These are phyloP conservation scores for Pleurotus platypus DNA, from an alignment of 768 basidiomycete genomes.

Conservation along the genomic window DNA sequence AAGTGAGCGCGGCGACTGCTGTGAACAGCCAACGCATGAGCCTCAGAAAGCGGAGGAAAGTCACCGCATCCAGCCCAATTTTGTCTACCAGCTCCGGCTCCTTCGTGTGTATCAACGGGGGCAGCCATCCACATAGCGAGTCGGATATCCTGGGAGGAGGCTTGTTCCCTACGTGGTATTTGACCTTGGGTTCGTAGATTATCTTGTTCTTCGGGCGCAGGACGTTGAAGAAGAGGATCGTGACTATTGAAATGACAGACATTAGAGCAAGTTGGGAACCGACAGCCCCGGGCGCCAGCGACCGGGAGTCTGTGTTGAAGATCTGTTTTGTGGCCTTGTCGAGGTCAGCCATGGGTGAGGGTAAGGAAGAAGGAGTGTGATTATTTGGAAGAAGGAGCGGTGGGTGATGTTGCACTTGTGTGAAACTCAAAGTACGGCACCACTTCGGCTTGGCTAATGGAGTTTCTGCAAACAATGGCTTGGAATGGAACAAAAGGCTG, in stretches of 20 bases:
- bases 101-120: slow-evolving; percentile 76
- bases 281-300: slow-evolving; percentile 79
- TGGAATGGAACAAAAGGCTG: too few species aligned
- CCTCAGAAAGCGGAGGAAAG: slow-evolving; percentile 88
- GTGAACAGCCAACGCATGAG: slow-evolving; percentile 79
- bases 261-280: slow-evolving; percentile 76
- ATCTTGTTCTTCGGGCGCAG: slow-evolving; percentile 82
- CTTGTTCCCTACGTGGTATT: slow-evolving; percentile 71
- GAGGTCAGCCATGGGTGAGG: slow-evolving; percentile 29
- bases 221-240: slow-evolving; percentile 73
- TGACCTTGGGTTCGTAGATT: slow-evolving; percentile 82
- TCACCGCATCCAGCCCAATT: slow-evolving; percentile 89
- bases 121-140: slow-evolving; percentile 81
- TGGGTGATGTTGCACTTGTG: not conserved
- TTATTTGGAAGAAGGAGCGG: not conserved
- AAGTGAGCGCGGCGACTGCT: slow-evolving; percentile 59
- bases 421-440: not conserved
- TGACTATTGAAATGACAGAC: slow-evolving; percentile 62
- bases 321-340: slow-evolving; percentile 37
- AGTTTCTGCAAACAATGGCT: too few species aligned
- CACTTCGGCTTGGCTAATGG: too few species aligned
- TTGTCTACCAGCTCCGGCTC: slow-evolving; percentile 89
- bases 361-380: not conserved
- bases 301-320: slow-evolving; percentile 39
- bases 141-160: slow-evolving; percentile 68